Conservation (phyloP, 768 basidiomycete species). For the Mycena floridula region DNA sequence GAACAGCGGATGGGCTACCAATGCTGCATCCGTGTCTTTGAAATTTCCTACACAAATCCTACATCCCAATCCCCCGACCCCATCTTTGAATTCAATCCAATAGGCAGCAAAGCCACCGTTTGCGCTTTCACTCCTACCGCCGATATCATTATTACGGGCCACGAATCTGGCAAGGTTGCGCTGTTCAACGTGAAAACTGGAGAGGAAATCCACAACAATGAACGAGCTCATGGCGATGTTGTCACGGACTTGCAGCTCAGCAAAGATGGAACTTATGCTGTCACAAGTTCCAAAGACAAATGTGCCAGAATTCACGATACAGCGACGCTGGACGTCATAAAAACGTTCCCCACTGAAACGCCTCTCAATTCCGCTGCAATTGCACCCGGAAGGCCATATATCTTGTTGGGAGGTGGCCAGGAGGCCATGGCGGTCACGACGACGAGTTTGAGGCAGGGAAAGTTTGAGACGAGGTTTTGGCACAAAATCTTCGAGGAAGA, state of each 20-base stretch:
- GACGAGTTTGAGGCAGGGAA: conserved; percentile 88
- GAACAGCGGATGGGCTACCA: conserved; percentile 95
- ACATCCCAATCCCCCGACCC: conserved; percentile 78
- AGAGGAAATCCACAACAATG: conserved; percentile 77
- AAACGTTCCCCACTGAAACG: conserved; percentile 90
- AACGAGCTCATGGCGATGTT: conserved; percentile 79
- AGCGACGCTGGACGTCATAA: conserved; percentile 83
- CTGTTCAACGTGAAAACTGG: conserved; percentile 86
- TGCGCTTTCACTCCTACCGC: conserved; percentile 83
- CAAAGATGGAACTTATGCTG: conserved; percentile 87
- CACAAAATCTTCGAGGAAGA: conserved; percentile 97
- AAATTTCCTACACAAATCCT: conserved; percentile 77
- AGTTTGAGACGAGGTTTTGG: conserved; percentile 98
- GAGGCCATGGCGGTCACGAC: conserved; percentile 98
- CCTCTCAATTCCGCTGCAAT: conserved; percentile 92
- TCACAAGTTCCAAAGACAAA: conserved; percentile 97
- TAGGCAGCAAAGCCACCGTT: conserved; percentile 95
- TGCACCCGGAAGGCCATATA: conserved; percentile 80
- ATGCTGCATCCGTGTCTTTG: conserved; percentile 86
- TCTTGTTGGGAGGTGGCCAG: conserved; percentile 93
- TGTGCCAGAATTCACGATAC: conserved; percentile 90
- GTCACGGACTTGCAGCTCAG: conserved; percentile 93
- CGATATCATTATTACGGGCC: conserved; percentile 83
- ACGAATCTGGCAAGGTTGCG: conserved; percentile 93
- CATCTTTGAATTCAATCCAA: conserved; percentile 71